Evolutionary conservation across 140 eudicot species (phyloP).

Genomic region (Erigeron philadelphicus): DNA sequence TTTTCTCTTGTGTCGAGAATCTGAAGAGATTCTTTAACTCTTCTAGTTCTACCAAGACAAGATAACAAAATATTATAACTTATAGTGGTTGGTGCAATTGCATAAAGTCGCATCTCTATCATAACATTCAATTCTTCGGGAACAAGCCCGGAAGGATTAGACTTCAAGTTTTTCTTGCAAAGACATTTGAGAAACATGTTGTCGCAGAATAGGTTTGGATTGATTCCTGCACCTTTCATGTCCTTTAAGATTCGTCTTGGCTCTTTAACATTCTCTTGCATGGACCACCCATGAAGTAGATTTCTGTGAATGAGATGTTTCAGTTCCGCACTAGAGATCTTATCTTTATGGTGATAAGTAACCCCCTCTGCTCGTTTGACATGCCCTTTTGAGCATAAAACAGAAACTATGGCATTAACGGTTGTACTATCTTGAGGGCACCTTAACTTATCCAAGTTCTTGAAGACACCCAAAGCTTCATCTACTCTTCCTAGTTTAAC

Average conservation of each 20-base stretch:
- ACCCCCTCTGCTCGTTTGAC: conserved; percentile 64
- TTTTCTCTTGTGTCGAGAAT: conserved; percentile 43
- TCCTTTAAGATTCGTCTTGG: conserved; percentile 49
- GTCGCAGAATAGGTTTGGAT: conserved; percentile 49
- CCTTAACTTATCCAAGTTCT: conserved; percentile 44
- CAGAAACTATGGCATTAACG: conserved; percentile 44
- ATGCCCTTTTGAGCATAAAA: conserved; percentile 63
- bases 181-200: conserved; percentile 53
- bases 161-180: conserved; percentile 47
- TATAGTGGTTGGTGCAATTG: conserved; percentile 39
- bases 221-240: conserved; percentile 50
- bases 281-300: conserved; percentile 53
- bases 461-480: conserved; percentile 59
- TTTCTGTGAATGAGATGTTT: conserved; percentile 52
- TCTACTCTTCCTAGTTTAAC: conserved; percentile 58
- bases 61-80: conserved; percentile 54
- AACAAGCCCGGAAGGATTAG: conserved; percentile 64
- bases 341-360: conserved; percentile 52
- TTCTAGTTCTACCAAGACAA: conserved; percentile 54
- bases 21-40: conserved; percentile 59
- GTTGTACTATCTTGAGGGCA: conserved; percentile 48
- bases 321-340: conserved; percentile 35
- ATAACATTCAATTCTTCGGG: conserved; percentile 60
- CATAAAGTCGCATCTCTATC: conserved; percentile 53
- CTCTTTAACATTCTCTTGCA: conserved; percentile 53